Evolutionary conservation across 2,329 filamentous ascomycete species (phyloP).

Genomic region (Alternaria sp.): DNA sequence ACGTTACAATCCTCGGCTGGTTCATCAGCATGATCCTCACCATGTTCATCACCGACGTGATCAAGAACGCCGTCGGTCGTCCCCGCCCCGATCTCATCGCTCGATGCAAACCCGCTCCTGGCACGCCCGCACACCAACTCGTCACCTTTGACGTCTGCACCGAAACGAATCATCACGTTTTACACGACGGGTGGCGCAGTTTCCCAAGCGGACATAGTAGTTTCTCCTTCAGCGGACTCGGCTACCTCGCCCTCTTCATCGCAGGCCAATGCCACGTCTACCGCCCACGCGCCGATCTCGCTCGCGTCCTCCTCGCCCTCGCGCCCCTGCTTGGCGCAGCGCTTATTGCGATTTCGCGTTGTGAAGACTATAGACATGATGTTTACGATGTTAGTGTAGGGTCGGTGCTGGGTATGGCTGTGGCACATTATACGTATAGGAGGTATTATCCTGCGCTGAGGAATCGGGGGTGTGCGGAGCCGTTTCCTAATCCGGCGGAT

Average conservation of each 20-base stretch:
- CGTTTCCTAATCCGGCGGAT: conserved; percentile 54
- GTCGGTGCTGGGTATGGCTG: conserved; percentile 59
- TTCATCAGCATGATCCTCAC: conserved; percentile 75
- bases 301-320: conserved; percentile 61
- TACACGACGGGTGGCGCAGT: conserved; percentile 84
- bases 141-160: conserved; percentile 75
- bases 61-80: conserved; percentile 87
- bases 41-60: conserved; percentile 79
- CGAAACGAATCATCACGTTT: conserved; percentile 68
- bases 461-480: conserved; percentile 58
- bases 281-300: conserved; percentile 64
- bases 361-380: conserved; percentile 70
- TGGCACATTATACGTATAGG: conserved; percentile 66
- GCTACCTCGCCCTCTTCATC: conserved; percentile 74
- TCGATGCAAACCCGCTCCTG: conserved; percentile 76
- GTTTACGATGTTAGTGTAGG: conserved; percentile 67
- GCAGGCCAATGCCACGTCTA: conserved; percentile 69
- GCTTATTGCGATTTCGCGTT: conserved; percentile 66
- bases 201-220: conserved; percentile 83
- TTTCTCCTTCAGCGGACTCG: conserved; percentile 79
- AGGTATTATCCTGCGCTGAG: conserved; percentile 65
- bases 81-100: conserved; percentile 86
- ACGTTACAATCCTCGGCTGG: conserved; percentile 84
- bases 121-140: conserved; percentile 62
- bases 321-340: conserved; percentile 63